phyloP scores from a whole-genome alignment of 2,329 filamentous ascomycete genomes.

The Trichoderma citrinoviride region DNA sequence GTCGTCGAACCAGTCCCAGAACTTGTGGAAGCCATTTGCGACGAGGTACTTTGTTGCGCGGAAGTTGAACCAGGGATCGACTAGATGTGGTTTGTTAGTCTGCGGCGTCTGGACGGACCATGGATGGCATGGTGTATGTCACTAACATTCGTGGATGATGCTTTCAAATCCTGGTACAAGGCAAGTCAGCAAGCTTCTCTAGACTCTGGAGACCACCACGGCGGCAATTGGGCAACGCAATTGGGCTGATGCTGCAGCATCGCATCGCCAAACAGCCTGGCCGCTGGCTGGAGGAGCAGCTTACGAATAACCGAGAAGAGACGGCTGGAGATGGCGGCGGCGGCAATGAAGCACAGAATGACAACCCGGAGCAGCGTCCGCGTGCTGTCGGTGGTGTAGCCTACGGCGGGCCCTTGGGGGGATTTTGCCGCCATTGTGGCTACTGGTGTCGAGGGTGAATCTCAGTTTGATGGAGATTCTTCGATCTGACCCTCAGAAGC shows the following conservation, averaged over 20 bases:
- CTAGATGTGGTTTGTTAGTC: conserved; percentile 46
- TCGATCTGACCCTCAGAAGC: conserved; percentile 27
- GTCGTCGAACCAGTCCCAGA: conserved; percentile 99
- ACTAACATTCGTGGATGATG: conserved; percentile 99
- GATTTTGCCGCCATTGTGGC: conserved; percentile 45
- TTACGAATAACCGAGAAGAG: conserved; percentile 97
- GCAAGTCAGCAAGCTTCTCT: conserved; percentile 33
- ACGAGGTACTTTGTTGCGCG: conserved; percentile 97
- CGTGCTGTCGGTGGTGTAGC: conserved; percentile 77
- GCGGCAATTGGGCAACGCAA: conserved; percentile 4
- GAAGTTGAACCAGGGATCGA: conserved; percentile 99
- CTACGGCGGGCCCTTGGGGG: conserved; percentile 59
- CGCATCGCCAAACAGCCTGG: not conserved
- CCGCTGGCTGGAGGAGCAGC: conserved; percentile 39
- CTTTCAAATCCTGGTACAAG: conserved; percentile 77
- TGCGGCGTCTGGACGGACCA: not conserved
- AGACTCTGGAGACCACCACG: not conserved
- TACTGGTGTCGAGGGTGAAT: conserved; percentile 34
- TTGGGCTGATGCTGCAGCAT: not conserved
- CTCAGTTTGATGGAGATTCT: conserved; percentile 35
- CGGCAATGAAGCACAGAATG: conserved; percentile 89
- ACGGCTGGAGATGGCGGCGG: conserved; percentile 85
- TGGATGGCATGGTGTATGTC: not conserved
- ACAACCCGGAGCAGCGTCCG: conserved; percentile 82
- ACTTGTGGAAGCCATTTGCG: conserved; percentile 94